Evolutionary conservation across 2,329 filamentous ascomycete species (phyloP), one percentile per base, ranked within the genome.

Genomic region (Triangularia verruculosa): DNA sequence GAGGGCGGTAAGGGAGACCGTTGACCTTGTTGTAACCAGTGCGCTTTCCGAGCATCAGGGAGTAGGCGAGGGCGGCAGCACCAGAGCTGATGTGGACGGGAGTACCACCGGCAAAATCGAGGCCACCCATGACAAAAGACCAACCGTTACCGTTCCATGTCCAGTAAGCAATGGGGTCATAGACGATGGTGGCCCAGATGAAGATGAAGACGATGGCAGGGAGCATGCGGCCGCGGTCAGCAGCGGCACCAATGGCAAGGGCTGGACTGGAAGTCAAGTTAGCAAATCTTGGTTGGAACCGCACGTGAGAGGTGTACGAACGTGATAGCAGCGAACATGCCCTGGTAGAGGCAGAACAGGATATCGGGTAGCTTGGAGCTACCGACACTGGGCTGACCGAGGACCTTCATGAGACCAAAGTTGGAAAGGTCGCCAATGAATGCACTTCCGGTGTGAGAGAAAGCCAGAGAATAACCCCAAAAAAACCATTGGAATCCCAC

Each of bases 401-500:
- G 81, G 8, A 93, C 91, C 74, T 91, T 84, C 78, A 84, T 90
- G 70, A 96, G 85, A 32, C 91, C 93, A 71, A 96, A 89, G 82
- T 96, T 93, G 69, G 85, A 81, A 56, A 96, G 82, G 68, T 93
- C 85, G 54, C 92, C 92, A 65, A 96, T 89, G 80, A 87, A 96
- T 63, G 91, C 91, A 24, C 25, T n/a, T 25, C 13, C 51, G 22
- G 86, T 86, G 76, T 93, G 91, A 6, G 91, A 93, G 77, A 96
- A 96, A 67, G 91, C 84, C 59, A 96, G 80, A 11, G 90, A 94
- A 77, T 94, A 96, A 56, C 92, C 92, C 92, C 92, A 96, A 81
- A 96, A 94, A 81, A 96, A 96, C 92, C 93, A 97, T 74, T 96
- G 92, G 78, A 96, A 96, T 57, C 87, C 89, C 65, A 93, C 86